Base-by-base conservation (phyloP, 768 basidiomycete species). In the Tephrocybe rancida region DNA sequence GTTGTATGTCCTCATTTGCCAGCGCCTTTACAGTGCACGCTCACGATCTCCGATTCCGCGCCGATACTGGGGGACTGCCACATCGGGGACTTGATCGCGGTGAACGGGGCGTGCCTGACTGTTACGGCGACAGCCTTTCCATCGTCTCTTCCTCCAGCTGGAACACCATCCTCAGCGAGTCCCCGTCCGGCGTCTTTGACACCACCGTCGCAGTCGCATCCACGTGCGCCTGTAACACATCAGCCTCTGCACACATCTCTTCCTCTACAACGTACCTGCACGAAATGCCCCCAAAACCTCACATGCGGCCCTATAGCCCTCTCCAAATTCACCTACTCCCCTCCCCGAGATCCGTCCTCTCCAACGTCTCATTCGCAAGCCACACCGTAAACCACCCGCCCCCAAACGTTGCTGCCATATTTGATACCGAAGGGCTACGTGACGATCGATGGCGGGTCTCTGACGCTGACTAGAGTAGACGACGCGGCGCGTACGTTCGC, bases 141-240 rank as follows among this genome's bases (percentile, higher is more conserved):
- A 75, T 67, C 2, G 85, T 86, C 38, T 84, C 73, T 54, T 81
- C 79, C 0, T 85, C 78, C 39, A 96, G 74, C 63, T 87, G 80
- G 76, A 99, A 97, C 43, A 80, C 80, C 57, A 95, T 70, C 11
- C 95, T 86, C 57, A 97, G 67, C 11, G 97, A 97, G 64, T 95
- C 92, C 3, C 94, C 96, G 64, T 98, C 96, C 2, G 77, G 72
- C 11, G 67, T 71, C 46, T 79, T 81, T 21, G 81, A 77, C 41
- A 88, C 67, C 52, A 99, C 79, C 0, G 75, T 88, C 9, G 92
- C 95, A 0, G 92, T 96, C 5, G 82, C 82, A 66, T 99, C 97
- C 56, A 98, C 89, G 70, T 99, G 97, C 16, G 90, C 97, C 94
- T n/a, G n/a, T n/a, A n/a, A n/a, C n/a, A n/a, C n/a, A n/a, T n/a